Conservation (phyloP, 352 stramenopile species). For the Salisapilia sapeloensis region DNA sequence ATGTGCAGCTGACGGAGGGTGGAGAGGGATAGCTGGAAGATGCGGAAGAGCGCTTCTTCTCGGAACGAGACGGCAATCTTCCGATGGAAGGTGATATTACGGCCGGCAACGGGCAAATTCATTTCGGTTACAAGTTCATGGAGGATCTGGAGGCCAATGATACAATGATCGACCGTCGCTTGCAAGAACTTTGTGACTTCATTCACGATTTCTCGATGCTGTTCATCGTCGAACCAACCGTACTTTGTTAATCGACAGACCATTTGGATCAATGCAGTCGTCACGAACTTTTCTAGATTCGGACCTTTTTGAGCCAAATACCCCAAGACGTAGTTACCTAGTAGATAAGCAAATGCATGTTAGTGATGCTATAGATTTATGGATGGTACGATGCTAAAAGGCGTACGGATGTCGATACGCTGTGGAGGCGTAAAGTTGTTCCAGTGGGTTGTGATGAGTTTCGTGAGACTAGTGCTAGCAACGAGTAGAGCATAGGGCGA, state of each 20-base stretch:
- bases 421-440: constrained; percentile 77
- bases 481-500: constrained; percentile 93
- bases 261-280: constrained; percentile 91
- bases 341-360: constrained; percentile 12
- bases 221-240: constrained; percentile 97
- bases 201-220: constrained; percentile 92
- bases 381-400: constrained; percentile 1
- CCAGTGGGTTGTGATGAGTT: constrained; percentile 97
- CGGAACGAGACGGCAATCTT: constrained; percentile 97
- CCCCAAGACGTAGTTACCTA: constrained; percentile 93
- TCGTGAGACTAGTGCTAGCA: constrained; percentile 91
- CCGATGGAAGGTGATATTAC: constrained; percentile 94
- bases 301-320: constrained; percentile 94
- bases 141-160: constrained; percentile 96
- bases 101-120: constrained; percentile 87
- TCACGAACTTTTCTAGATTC: constrained; percentile 90
- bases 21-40: constrained; percentile 94
- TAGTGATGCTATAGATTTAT: not conserved
- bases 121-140: constrained; percentile 97
- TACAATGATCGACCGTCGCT: constrained; percentile 94
- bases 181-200: constrained; percentile 96
- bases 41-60: constrained; percentile 89
- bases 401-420: constrained; percentile 86
- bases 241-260: constrained; percentile 97
- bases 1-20: constrained; percentile 92